These are phyloP conservation scores for Histomonas meleagridis DNA, from an alignment of 208 protist species.

Conservation along the genomic window DNA sequence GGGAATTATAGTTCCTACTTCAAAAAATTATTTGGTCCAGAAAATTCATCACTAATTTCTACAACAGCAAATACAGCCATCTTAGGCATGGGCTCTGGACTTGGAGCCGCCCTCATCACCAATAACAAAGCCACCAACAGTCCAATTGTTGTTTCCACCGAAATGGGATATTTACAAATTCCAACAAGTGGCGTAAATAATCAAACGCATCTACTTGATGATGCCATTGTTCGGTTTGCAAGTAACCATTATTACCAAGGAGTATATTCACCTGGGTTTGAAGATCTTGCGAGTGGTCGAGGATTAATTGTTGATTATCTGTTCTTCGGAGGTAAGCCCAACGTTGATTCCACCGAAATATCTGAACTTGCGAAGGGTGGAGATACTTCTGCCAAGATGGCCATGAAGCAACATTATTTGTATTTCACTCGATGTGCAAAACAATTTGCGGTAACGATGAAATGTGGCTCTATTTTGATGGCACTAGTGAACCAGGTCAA, in stretches of 20 bases:
- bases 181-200: background rate
- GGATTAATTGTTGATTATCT: background rate
- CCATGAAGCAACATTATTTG: conserved; percentile 8
- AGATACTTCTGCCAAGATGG: background rate
- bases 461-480: background rate
- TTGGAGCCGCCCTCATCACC: background rate
- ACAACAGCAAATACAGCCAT: background rate
- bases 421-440: background rate
- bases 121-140: background rate
- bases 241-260: background rate
- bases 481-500: background rate
- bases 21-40: conserved; percentile 22
- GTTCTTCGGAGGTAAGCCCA: background rate
- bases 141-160: background rate
- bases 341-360: background rate
- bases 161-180: background rate
- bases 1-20: background rate
- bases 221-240: background rate
- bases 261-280: background rate
- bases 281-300: background rate
- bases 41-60: background rate
- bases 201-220: background rate
- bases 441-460: background rate
- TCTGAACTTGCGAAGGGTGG: background rate
- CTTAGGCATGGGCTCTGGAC: background rate